Evolutionary conservation across 208 protist genomes (phyloP).

Genomic region (Leishmania martiniquensis): DNA sequence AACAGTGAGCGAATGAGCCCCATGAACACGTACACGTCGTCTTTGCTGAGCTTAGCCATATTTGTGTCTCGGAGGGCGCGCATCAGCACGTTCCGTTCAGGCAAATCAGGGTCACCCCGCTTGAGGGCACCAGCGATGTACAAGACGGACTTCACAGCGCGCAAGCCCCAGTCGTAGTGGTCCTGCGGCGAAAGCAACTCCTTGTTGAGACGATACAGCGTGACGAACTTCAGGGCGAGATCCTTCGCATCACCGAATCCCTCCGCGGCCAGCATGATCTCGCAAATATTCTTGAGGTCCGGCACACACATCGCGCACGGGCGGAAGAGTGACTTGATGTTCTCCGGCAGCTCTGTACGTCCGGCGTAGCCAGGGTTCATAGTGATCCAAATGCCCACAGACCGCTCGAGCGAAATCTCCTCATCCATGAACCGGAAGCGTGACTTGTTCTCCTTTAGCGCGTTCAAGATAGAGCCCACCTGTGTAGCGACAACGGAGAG

Average conservation of each 20-base stretch:
- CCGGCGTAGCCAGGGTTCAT: constrained; percentile 98
- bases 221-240: constrained; percentile 98
- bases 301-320: constrained; percentile 98
- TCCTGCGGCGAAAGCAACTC: constrained; percentile 98
- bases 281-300: constrained; percentile 98
- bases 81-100: constrained; percentile 97
- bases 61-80: constrained; percentile 97
- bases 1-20: constrained; percentile 97
- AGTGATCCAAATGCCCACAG: constrained; percentile 97
- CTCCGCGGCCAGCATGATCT: constrained; percentile 98
- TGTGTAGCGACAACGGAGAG: constrained; percentile 99
- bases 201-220: constrained; percentile 96
- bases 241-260: constrained; percentile 97
- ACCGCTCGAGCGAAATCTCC: constrained; percentile 91
- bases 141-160: constrained; percentile 98
- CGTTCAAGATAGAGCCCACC: constrained; percentile 97
- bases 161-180: constrained; percentile 99
- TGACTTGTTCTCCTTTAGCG: constrained; percentile 95
- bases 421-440: constrained; percentile 97
- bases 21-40: constrained; percentile 98
- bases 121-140: constrained; percentile 97
- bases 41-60: constrained; percentile 97
- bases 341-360: constrained; percentile 97
- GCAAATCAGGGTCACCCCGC: constrained; percentile 94
- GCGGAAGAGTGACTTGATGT: constrained; percentile 98